phyloP scores from a whole-genome alignment of 208 protist genomes.

The Leishmania major region DNA sequence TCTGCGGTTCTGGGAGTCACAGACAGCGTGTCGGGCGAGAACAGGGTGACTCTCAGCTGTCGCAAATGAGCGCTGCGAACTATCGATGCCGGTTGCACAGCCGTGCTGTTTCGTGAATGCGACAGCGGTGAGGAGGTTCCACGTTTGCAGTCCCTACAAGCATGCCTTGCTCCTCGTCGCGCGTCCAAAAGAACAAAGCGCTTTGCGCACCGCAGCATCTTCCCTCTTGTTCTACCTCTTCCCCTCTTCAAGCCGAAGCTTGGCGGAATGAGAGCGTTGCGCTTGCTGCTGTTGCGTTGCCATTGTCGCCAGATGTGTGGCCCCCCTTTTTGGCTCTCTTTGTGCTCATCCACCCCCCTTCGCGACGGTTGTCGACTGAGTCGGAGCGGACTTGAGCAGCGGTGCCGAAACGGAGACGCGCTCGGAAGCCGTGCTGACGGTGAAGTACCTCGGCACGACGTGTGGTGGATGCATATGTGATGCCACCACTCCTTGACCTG shows the following conservation, averaged over 20 bases:
- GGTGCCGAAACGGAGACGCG: not conserved
- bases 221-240: not conserved
- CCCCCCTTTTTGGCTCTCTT: conserved; percentile 2
- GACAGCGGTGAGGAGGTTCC: not conserved
- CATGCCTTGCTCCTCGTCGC: not conserved
- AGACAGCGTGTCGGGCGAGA: not conserved
- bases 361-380: not conserved
- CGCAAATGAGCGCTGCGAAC: not conserved
- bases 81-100: not conserved
- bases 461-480: not conserved
- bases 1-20: not conserved
- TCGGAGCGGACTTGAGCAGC: not conserved
- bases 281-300: not conserved
- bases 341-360: not conserved
- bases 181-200: not conserved
- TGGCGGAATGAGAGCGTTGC: not conserved
- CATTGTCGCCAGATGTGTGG: not conserved
- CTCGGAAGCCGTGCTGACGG: not conserved
- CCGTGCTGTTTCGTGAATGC: not conserved
- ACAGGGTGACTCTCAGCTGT: not conserved
- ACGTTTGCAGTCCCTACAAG: too few species aligned
- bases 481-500: not conserved
- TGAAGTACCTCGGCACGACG: not conserved
- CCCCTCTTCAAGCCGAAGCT: conserved; percentile 1
- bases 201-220: not conserved